phyloP scores from a whole-genome alignment of 2,329 filamentous ascomycete genomes.

The Chalaropsis ovoidea region DNA sequence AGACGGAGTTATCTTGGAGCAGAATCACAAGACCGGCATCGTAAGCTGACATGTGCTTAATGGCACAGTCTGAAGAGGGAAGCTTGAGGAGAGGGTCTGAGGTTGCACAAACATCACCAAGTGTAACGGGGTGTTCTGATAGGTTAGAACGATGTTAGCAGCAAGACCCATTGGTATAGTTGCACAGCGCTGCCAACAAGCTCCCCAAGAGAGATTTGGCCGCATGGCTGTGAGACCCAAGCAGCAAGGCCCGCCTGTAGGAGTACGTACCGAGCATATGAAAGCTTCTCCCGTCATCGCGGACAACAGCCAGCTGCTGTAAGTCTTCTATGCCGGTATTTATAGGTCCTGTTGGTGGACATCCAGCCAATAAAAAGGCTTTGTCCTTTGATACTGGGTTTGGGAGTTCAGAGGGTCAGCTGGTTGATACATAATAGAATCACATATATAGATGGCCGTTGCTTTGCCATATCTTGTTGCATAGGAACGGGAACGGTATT shows the following conservation, averaged over 20 bases:
- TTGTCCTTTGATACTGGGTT: slow-evolving; percentile 11
- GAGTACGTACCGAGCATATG: background rate
- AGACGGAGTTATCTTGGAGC: slow-evolving; percentile 37
- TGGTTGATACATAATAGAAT: background rate
- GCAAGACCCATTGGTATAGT: background rate
- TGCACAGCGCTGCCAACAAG: background rate
- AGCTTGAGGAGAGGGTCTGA: background rate
- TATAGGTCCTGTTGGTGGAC: slow-evolving; percentile 11
- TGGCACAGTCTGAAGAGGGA: slow-evolving; percentile 13
- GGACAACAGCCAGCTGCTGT: slow-evolving; percentile 5
- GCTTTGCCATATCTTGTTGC: no score
- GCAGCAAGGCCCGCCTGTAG: no score
- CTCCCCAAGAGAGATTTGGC: background rate
- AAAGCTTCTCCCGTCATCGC: background rate
- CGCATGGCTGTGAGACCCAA: no score
- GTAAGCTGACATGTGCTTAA: slow-evolving; percentile 39
- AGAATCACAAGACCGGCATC: slow-evolving; percentile 43
- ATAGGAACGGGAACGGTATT: background rate
- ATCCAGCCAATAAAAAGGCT: slow-evolving; percentile 12
- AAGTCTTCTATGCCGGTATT: background rate
- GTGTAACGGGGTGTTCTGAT: background rate
- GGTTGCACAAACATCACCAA: slow-evolving; percentile 1
- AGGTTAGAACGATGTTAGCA: background rate
- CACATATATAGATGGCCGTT: no score
- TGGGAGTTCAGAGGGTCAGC: background rate